phyloP scores from a whole-genome alignment of 768 basidiomycete species.

The Suillus ampliporus region DNA sequence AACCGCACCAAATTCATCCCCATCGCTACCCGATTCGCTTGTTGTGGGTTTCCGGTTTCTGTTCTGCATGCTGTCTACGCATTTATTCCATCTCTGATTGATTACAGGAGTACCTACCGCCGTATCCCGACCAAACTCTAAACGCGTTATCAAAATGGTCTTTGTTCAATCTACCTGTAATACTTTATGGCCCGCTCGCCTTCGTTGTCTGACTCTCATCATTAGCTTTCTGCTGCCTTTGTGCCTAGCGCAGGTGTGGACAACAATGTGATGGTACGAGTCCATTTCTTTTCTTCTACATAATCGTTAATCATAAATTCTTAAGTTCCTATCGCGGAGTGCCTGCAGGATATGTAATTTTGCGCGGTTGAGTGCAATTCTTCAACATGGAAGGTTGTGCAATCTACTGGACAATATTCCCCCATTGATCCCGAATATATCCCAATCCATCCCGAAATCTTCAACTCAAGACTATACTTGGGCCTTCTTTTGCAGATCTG shows the following conservation, averaged over 20 bases:
- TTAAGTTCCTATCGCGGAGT: neutral
- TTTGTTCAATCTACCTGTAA: conserved; percentile 2
- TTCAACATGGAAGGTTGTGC: neutral
- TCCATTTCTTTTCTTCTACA: neutral
- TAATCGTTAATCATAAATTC: neutral
- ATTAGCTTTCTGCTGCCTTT: neutral
- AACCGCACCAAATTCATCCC: neutral
- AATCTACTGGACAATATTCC: neutral
- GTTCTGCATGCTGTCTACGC: neutral
- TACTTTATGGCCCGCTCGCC: neutral
- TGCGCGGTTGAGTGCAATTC: neutral
- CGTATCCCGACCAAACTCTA: too few relatives aligned
- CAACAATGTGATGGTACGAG: neutral
- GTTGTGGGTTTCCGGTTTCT: neutral
- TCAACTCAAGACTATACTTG: neutral
- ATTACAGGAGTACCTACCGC: neutral
- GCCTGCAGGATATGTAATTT: conserved; percentile 1
- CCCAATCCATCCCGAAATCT: too few relatives aligned
- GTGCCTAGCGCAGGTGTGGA: neutral
- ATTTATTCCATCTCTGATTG: neutral
- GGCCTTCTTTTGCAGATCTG: conserved; percentile 3
- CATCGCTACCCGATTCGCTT: neutral
- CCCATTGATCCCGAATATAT: too few relatives aligned
- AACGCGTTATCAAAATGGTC: too few relatives aligned
- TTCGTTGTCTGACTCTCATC: neutral